These are phyloP conservation scores for Meira miltonrushii DNA, from an alignment of 1,284 basidiomycete species.

Conservation along the genomic window DNA sequence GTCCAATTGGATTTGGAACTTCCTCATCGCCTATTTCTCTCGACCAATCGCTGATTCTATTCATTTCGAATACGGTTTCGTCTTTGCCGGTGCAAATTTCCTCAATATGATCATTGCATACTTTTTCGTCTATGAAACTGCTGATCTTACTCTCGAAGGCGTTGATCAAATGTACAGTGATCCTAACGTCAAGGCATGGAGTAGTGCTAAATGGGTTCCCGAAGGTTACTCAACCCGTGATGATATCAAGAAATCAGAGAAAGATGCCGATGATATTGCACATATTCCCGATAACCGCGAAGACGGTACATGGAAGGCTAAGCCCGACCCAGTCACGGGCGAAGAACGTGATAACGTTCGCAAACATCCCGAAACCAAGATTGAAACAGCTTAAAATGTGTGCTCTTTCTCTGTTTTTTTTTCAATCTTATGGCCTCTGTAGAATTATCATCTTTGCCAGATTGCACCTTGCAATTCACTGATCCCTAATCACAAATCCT, in stretches of 20 bases:
- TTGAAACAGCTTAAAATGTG: background rate
- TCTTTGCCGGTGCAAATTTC: constrained; percentile 61
- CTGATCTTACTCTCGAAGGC: constrained; percentile 65
- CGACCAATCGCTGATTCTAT: constrained; percentile 38
- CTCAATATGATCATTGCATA: constrained; percentile 64
- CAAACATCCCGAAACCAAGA: constrained; percentile 10
- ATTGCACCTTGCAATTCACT: no score
- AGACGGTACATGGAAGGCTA: constrained; percentile 9
- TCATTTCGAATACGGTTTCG: constrained; percentile 65
- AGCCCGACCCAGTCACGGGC: constrained; percentile 14
- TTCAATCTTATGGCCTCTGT: no score
- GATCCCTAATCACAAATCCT: no score
- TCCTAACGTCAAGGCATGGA: constrained; percentile 65
- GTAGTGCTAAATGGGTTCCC: constrained; percentile 56
- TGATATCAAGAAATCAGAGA: constrained; percentile 19
- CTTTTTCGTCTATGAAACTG: constrained; percentile 72
- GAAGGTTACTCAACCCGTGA: constrained; percentile 33
- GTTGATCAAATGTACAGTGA: constrained; percentile 75
- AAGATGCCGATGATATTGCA: constrained; percentile 4
- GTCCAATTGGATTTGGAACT: constrained; percentile 63
- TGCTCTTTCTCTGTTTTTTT: background rate
- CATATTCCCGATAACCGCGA: constrained; percentile 8
- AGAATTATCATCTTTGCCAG: no score
- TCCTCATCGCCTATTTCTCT: constrained; percentile 67
- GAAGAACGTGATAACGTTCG: constrained; percentile 15